phyloP scores from a whole-genome alignment of 192 early-diverging fungal species.

The Powellomyces hirtus region DNA sequence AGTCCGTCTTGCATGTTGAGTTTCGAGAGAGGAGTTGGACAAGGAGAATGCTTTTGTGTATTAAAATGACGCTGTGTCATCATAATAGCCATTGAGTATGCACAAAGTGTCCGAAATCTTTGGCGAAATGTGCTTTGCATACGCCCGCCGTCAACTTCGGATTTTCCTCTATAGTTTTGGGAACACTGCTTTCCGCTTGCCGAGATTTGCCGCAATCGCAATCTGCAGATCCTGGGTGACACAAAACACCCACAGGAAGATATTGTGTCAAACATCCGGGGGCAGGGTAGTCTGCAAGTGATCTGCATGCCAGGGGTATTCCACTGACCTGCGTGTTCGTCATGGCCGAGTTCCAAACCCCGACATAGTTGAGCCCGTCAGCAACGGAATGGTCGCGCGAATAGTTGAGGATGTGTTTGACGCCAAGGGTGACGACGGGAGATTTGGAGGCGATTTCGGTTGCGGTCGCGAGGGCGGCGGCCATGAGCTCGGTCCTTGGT shows the following conservation, averaged over 20 bases:
- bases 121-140: too few species aligned
- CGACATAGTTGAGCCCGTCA: slow-evolving; percentile 85
- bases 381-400: slow-evolving; percentile 88
- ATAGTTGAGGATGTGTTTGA: slow-evolving; percentile 87
- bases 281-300: background rate
- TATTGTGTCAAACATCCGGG: too few species aligned
- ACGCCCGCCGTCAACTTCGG: too few species aligned
- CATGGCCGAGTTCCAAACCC: slow-evolving; percentile 85
- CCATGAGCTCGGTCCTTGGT: slow-evolving; percentile 48
- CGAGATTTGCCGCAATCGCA: slow-evolving; percentile 43
- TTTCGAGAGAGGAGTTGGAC: too few species aligned
- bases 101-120: too few species aligned
- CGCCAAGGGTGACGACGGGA: slow-evolving; percentile 81
- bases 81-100: too few species aligned
- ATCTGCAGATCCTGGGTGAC: slow-evolving; percentile 43
- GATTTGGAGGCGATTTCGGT: slow-evolving; percentile 80
- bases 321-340: slow-evolving; percentile 56
- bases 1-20: too few species aligned
- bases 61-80: too few species aligned
- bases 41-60: too few species aligned
- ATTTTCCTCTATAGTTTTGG: slow-evolving; percentile 42
- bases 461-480: slow-evolving; percentile 68
- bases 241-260: background rate
- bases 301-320: background rate
- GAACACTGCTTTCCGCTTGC: slow-evolving; percentile 47